phyloP scores from a whole-genome alignment of 805 yeast genomes.

The Candida vaughaniae region DNA sequence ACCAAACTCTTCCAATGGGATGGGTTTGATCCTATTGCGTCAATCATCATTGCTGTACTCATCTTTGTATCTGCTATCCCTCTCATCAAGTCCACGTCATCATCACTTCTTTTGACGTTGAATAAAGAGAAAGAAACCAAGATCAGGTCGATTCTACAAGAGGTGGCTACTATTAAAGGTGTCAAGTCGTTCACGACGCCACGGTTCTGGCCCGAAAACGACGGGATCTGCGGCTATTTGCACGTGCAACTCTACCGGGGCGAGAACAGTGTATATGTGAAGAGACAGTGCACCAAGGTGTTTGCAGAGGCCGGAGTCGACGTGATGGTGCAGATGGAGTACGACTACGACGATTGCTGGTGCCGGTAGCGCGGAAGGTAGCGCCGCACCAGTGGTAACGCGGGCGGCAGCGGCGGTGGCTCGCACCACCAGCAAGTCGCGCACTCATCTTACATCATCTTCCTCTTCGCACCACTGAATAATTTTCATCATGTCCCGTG shows the following conservation, averaged over 20 bases:
- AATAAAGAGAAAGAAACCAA: slow-evolving; percentile 57
- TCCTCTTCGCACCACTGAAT: no score
- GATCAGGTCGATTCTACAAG: slow-evolving; percentile 64
- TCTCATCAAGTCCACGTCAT: slow-evolving; percentile 75
- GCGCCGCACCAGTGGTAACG: no score
- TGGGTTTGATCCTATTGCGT: slow-evolving; percentile 91
- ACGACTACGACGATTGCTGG: slow-evolving; percentile 66
- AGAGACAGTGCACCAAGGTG: slow-evolving; percentile 57
- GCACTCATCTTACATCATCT: no score
- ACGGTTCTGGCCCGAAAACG: slow-evolving; percentile 74
- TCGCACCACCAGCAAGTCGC: no score
- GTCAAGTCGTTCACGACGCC: slow-evolving; percentile 85
- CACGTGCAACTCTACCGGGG: slow-evolving; percentile 75
- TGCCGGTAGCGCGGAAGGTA: no score
- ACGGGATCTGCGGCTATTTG: slow-evolving; percentile 56
- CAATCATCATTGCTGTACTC: slow-evolving; percentile 78
- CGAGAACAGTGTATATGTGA: slow-evolving; percentile 60
- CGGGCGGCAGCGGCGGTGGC: no score
- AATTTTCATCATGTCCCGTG: no score
- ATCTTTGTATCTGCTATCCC: slow-evolving; percentile 85
- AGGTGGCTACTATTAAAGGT: slow-evolving; percentile 70
- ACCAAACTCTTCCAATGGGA: slow-evolving; percentile 65
- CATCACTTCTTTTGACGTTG: slow-evolving; percentile 65
- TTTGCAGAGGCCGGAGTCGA: slow-evolving; percentile 51
- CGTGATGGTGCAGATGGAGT: slow-evolving; percentile 68